Conservation (phyloP, 2,329 filamentous ascomycete species). For the Lecanicillium sp. region DNA sequence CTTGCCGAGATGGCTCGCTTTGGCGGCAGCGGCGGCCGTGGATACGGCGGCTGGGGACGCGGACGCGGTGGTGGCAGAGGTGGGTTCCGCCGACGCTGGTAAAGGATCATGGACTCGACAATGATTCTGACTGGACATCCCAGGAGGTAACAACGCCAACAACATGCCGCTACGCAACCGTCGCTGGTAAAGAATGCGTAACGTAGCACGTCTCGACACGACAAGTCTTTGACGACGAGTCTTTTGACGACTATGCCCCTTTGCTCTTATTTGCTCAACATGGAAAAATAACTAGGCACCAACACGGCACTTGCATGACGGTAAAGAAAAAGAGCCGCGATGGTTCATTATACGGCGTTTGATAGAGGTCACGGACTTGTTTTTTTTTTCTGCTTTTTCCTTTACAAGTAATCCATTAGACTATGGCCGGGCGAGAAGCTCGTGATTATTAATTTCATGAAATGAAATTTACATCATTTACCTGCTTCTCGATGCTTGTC, state of each 20-base stretch:
- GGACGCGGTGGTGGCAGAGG: constrained; percentile 50
- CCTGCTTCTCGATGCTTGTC: neutral
- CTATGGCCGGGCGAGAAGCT: constrained; percentile 11
- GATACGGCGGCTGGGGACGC: constrained; percentile 66
- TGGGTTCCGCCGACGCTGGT: constrained; percentile 34
- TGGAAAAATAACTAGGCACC: constrained; percentile 8
- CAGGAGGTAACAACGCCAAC: constrained; percentile 43
- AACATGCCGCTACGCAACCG: constrained; percentile 44
- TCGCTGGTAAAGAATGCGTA: constrained; percentile 39
- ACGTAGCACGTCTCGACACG: too few relatives aligned
- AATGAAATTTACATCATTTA: constrained; percentile 1
- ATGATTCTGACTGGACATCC: constrained; percentile 22
- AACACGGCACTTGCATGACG: constrained; percentile 9
- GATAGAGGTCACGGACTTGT: constrained; percentile 24
- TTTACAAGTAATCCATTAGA: constrained; percentile 10
- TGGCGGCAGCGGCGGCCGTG: constrained; percentile 72
- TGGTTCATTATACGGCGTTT: constrained; percentile 23
- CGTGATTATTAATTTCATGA: constrained; percentile 7
- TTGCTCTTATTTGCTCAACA: constrained; percentile 8
- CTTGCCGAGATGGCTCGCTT: constrained; percentile 95
- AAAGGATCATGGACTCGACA: constrained; percentile 17
- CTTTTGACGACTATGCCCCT: constrained; percentile 8
- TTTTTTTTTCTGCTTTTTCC: constrained; percentile 10
- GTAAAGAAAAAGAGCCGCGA: constrained; percentile 15
- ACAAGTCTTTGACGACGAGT: constrained; percentile 1